Percentiles rank a stretch among this genome's conserved stretches.
Conservation (phyloP, 805 yeast species). For the Candida germanica region DNA sequence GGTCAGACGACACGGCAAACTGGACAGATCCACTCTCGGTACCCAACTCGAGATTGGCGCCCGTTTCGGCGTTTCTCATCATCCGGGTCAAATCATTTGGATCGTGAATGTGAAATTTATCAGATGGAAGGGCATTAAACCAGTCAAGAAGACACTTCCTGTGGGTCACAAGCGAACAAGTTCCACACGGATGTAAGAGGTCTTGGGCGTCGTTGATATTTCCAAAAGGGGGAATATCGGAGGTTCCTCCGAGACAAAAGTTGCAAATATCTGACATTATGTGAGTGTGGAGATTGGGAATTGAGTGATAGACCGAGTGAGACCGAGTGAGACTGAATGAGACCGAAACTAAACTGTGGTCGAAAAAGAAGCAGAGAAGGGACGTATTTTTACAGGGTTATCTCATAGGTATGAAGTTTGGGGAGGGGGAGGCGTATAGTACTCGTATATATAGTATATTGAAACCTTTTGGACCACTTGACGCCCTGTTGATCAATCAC, state of each 20-base stretch:
- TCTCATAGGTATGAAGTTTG: no score
- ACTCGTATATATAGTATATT: no score
- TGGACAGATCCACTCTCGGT: background rate
- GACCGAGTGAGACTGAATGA: no score
- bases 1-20: background rate
- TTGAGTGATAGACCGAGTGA: no score
- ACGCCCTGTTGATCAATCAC: no score
- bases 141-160: slow-evolving; percentile 40
- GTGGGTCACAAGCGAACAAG: slow-evolving; percentile 36
- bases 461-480: no score
- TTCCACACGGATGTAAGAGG: slow-evolving; percentile 34
- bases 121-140: slow-evolving; percentile 34
- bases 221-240: slow-evolving; percentile 41
- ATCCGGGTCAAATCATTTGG: background rate
- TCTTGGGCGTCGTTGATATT: slow-evolving; percentile 31
- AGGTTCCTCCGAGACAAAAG: slow-evolving; percentile 38
- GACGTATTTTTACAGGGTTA: no score
- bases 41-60: background rate
- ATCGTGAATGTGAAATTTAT: slow-evolving; percentile 17
- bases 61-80: background rate
- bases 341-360: no score
- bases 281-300: no score
- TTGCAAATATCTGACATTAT: slow-evolving; percentile 24
- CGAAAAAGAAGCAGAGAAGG: no score
- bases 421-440: no score